Evolutionary conservation across 2,329 filamentous ascomycete genomes (phyloP).

Genomic region (Diaporthe ampelina): DNA sequence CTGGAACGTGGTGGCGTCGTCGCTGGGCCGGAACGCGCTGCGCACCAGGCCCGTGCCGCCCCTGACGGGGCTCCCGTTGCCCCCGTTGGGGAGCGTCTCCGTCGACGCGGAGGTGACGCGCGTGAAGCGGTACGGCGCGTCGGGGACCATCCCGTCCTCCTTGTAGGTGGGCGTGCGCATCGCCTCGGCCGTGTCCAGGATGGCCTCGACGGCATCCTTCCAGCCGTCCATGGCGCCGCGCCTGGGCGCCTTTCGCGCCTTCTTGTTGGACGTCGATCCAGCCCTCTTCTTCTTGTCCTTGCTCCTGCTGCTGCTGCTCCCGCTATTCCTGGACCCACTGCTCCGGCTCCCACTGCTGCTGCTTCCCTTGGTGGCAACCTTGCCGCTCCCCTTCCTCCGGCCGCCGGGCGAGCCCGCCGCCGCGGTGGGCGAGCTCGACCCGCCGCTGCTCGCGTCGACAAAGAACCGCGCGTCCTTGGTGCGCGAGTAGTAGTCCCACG

Average conservation of each 20-base stretch:
- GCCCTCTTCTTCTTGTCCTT: background rate
- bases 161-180: conserved; percentile 78
- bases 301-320: background rate
- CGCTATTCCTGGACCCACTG: no score
- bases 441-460: conserved; percentile 60
- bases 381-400: conserved; percentile 1
- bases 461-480: conserved; percentile 78
- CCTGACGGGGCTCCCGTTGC: conserved; percentile 79
- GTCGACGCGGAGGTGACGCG: conserved; percentile 76
- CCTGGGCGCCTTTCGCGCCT: no score
- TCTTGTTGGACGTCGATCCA: no score
- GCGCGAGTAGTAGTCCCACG: conserved; percentile 78
- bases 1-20: conserved; percentile 83
- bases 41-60: conserved; percentile 78
- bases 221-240: conserved; percentile 56
- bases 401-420: background rate
- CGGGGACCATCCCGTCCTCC: conserved; percentile 64
- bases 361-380: background rate
- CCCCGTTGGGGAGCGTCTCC: conserved; percentile 78
- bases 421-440: background rate
- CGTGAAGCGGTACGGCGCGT: conserved; percentile 77
- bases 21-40: conserved; percentile 83
- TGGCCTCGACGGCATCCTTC: conserved; percentile 74
- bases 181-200: conserved; percentile 74
- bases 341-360: background rate